These are phyloP conservation scores for Phytophthora cryptogea DNA, from an alignment of 352 stramenopile genomes.

Conservation along the genomic window DNA sequence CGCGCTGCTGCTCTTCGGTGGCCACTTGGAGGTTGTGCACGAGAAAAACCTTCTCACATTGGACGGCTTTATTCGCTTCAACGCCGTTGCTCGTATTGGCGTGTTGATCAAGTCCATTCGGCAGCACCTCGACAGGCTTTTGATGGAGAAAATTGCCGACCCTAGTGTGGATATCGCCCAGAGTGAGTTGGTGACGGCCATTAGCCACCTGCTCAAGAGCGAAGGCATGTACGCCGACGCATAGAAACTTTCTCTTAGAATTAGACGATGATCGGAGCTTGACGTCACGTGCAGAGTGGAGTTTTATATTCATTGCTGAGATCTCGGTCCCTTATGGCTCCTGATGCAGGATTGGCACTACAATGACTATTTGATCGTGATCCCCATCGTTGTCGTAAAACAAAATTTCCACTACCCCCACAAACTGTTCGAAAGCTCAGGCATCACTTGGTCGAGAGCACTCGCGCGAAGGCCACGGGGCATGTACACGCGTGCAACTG, in stretches of 20 bases:
- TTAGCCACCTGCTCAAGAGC: conserved; percentile 78
- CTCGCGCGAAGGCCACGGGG: conserved; percentile 20
- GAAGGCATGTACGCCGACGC: conserved; percentile 66
- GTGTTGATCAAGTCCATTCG: conserved; percentile 97
- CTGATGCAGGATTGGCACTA: too few species aligned
- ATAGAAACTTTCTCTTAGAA: conserved; percentile 7
- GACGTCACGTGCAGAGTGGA: background rate
- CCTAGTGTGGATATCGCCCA: conserved; percentile 91
- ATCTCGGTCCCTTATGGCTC: too few species aligned
- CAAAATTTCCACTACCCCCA: conserved; percentile 21
- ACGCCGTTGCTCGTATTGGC: conserved; percentile 92
- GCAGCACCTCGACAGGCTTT: conserved; percentile 91
- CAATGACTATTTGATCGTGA: too few species aligned
- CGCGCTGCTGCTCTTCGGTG: conserved; percentile 97
- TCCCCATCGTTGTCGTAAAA: conserved; percentile 12
- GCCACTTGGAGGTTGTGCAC: conserved; percentile 91
- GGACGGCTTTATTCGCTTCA: conserved; percentile 95
- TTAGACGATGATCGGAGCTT: background rate
- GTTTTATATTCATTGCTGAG: conserved; percentile 8
- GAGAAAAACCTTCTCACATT: conserved; percentile 87
- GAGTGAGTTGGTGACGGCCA: conserved; percentile 83
- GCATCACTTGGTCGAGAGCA: conserved; percentile 20
- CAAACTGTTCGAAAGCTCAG: conserved; percentile 5
- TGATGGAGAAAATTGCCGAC: conserved; percentile 94
- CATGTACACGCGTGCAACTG: conserved; percentile 23